Percentiles rank a stretch among this genome's conserved stretches.
Conservation (phyloP, 2,329 filamentous ascomycete species). For the Karstenula rhodostoma region DNA sequence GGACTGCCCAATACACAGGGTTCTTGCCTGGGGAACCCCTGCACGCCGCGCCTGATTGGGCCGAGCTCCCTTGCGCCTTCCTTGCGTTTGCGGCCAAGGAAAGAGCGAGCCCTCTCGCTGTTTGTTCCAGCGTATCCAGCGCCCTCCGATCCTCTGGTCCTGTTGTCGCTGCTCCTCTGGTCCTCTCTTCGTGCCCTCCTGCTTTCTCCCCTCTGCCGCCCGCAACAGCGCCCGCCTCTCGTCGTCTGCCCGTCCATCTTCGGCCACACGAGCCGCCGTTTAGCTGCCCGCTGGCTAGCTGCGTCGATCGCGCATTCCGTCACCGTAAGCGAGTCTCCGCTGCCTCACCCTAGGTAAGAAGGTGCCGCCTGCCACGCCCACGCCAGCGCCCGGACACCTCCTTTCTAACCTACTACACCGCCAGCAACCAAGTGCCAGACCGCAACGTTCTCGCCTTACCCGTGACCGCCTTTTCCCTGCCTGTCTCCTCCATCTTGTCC, state of each 20-base stretch:
- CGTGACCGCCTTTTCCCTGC: constrained; percentile 27
- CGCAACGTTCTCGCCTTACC: constrained; percentile 30
- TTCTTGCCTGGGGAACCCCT: constrained; percentile 1
- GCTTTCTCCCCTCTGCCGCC: background rate
- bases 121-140: constrained; percentile 11
- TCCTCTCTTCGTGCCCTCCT: constrained; percentile 8
- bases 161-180: too few species aligned
- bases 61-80: constrained; percentile 37
- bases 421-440: constrained; percentile 26
- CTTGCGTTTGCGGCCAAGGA: constrained; percentile 33
- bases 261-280: background rate
- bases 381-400: constrained; percentile 32
- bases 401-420: constrained; percentile 30
- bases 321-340: constrained; percentile 43
- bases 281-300: constrained; percentile 20
- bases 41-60: constrained; percentile 29
- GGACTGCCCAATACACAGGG: background rate
- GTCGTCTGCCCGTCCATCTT: background rate
- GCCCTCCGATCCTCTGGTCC: constrained; percentile 5
- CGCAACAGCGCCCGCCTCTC: background rate
- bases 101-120: constrained; percentile 20
- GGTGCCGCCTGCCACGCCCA: constrained; percentile 22
- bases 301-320: constrained; percentile 27
- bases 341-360: constrained; percentile 39
- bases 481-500: constrained; percentile 20